Conservation (phyloP, 805 yeast species). For the Candida namnaoensis region DNA sequence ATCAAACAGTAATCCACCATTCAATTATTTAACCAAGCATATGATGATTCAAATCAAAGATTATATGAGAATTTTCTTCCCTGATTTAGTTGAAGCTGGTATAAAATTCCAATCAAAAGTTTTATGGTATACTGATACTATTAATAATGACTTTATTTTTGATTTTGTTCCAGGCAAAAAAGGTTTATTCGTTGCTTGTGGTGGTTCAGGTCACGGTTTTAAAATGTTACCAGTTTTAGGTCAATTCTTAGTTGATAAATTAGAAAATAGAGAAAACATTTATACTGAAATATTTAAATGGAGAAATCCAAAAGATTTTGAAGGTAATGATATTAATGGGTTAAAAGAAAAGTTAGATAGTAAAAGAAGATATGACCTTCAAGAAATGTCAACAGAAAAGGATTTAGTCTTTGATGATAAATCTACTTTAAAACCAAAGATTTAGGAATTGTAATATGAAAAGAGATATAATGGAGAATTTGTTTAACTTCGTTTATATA, state of each 20-base stretch:
- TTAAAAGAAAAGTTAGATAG: slow-evolving; percentile 6
- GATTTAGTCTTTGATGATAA: background rate
- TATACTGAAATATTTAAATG: slow-evolving; percentile 12
- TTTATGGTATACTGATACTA: slow-evolving; percentile 30
- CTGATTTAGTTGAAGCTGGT: slow-evolving; percentile 11
- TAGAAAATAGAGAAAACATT: slow-evolving; percentile 3
- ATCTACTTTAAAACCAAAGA: too few relatives aligned
- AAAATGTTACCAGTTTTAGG: slow-evolving; percentile 27
- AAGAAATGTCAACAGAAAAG: background rate
- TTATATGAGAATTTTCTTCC: slow-evolving; percentile 4
- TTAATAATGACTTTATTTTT: slow-evolving; percentile 21
- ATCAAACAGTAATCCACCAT: slow-evolving; percentile 5
- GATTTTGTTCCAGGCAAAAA: slow-evolving; percentile 18
- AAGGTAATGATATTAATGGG: slow-evolving; percentile 10
- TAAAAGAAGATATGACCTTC: slow-evolving; percentile 2
- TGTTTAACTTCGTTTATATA: too few relatives aligned
- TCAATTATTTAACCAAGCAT: slow-evolving; percentile 15
- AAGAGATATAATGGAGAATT: too few relatives aligned
- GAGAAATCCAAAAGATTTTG: slow-evolving; percentile 10
- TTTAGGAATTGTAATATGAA: too few relatives aligned
- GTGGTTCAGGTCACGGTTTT: slow-evolving; percentile 28
- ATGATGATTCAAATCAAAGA: slow-evolving; percentile 18
- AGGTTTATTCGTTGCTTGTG: slow-evolving; percentile 22
- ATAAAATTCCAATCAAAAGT: slow-evolving; percentile 24
- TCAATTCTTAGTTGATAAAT: slow-evolving; percentile 18